Percentiles rank a stretch among this genome's conserved stretches.
Evolutionary conservation across 306 rosid species (phyloP).

Genomic region (Dalbergia oliveri): DNA sequence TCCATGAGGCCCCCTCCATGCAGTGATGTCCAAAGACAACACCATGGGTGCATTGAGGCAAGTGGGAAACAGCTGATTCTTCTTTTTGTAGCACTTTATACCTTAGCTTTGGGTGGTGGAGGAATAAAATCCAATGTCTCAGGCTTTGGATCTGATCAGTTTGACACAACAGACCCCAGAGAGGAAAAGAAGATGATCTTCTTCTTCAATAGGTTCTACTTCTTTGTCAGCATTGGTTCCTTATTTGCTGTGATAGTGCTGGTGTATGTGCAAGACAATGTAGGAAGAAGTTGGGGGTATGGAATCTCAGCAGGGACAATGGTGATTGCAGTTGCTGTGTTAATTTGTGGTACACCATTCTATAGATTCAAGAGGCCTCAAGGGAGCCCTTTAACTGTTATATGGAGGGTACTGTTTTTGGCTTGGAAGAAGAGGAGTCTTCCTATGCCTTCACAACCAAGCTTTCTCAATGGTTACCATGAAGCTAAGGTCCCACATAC

Average conservation of each 20-base stretch:
- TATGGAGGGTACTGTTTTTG: conserved; percentile 85
- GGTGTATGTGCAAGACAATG: conserved; percentile 85
- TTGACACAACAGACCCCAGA: conserved; percentile 69
- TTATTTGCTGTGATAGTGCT: conserved; percentile 78
- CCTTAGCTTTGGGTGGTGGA: conserved; percentile 84
- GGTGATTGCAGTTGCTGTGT: conserved; percentile 61
- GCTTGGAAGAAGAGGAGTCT: conserved; percentile 83
- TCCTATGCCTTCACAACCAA: conserved; percentile 66
- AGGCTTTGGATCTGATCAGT: conserved; percentile 88
- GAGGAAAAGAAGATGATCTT: conserved; percentile 88
- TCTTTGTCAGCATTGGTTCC: conserved; percentile 84
- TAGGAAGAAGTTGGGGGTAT: conserved; percentile 90
- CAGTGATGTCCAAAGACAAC: conserved; percentile 55
- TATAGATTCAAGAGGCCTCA: conserved; percentile 78
- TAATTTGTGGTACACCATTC: conserved; percentile 71
- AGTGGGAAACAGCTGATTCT: conserved; percentile 67
- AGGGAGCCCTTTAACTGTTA: conserved; percentile 86
- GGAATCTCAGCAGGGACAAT: conserved; percentile 89
- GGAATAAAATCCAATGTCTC: conserved; percentile 95
- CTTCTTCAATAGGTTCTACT: conserved; percentile 96
- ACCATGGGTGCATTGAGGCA: conserved; percentile 71
- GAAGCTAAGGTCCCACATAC: conserved; percentile 74
- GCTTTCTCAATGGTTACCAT: conserved; percentile 68
- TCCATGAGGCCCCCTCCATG: conserved; percentile 85
- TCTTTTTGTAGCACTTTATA: conserved; percentile 79